Conservation (phyloP, 1,284 basidiomycete species). For the Rhodotorula sp. region DNA sequence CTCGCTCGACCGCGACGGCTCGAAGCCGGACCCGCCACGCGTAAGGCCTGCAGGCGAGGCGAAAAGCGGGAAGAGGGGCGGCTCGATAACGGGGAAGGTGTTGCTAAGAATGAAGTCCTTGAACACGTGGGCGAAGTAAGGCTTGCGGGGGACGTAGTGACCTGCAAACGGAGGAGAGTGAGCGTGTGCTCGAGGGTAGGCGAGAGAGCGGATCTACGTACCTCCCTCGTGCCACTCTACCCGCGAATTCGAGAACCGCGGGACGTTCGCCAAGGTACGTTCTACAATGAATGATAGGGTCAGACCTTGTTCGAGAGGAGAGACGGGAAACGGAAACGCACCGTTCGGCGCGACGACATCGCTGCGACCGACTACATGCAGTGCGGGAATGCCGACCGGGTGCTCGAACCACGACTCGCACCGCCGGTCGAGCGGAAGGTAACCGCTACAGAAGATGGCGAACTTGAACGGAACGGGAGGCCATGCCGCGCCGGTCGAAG, state of each 20-base stretch:
- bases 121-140: background rate
- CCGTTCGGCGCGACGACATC: slow-evolving; percentile 4
- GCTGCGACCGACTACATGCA: slow-evolving; percentile 5
- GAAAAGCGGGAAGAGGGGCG: background rate
- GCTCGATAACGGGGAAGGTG: background rate
- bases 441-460: background rate
- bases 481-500: background rate
- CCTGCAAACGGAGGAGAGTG: background rate
- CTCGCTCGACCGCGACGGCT: background rate
- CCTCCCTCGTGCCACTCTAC: slow-evolving; percentile 16
- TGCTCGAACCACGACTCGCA: background rate
- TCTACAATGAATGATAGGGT: background rate
- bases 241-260: background rate
- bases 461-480: background rate
- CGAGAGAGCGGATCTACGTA: background rate
- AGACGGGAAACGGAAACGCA: background rate
- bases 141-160: slow-evolving; percentile 13
- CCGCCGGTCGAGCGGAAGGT: background rate
- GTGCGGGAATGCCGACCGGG: background rate
- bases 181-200: background rate
- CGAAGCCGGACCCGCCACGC: background rate
- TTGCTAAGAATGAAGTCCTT: slow-evolving; percentile 1
- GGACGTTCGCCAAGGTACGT: background rate
- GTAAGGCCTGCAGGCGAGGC: background rate
- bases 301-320: background rate